phyloP scores from a whole-genome alignment of 306 rosid genomes.

The Delonix regia region DNA sequence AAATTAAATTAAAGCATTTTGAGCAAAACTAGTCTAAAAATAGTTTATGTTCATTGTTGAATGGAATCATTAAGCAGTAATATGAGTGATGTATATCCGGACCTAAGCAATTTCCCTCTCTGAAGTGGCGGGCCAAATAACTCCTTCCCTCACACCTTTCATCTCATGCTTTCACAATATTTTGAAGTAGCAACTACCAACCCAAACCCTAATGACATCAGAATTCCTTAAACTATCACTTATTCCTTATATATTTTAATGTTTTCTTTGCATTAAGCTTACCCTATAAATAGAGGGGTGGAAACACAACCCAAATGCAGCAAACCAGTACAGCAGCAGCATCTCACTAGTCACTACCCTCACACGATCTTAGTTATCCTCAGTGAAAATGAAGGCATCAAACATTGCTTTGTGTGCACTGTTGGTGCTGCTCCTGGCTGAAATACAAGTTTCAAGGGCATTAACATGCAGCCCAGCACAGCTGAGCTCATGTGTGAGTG shows the following conservation, averaged over 20 bases:
- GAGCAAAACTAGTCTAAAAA: neutral
- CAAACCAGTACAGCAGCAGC: constrained; percentile 39
- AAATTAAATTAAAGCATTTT: neutral
- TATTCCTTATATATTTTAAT: neutral
- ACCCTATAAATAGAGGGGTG: constrained; percentile 67
- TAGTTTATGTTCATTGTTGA: constrained; percentile 12
- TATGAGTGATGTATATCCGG: constrained; percentile 33
- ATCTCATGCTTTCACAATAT: constrained; percentile 1
- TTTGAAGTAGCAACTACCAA: neutral
- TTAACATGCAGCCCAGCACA: constrained; percentile 86
- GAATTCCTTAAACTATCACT: neutral
- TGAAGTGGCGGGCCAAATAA: constrained; percentile 23
- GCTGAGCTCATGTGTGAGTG: constrained; percentile 86
- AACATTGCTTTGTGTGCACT: constrained; percentile 57
- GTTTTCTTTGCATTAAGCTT: constrained; percentile 25
- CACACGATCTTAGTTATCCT: constrained; percentile 22
- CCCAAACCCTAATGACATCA: neutral
- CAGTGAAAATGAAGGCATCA: constrained; percentile 72
- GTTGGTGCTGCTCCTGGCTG: constrained; percentile 54
- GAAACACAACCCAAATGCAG: constrained; percentile 46
- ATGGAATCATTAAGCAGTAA: constrained; percentile 30
- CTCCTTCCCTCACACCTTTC: constrained; percentile 4
- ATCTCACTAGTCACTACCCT: constrained; percentile 16
- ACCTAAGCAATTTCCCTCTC: constrained; percentile 12
- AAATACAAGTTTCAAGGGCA: constrained; percentile 58